phyloP scores from a whole-genome alignment of 257 asterid genomes.

The Sherardia arvensis region DNA sequence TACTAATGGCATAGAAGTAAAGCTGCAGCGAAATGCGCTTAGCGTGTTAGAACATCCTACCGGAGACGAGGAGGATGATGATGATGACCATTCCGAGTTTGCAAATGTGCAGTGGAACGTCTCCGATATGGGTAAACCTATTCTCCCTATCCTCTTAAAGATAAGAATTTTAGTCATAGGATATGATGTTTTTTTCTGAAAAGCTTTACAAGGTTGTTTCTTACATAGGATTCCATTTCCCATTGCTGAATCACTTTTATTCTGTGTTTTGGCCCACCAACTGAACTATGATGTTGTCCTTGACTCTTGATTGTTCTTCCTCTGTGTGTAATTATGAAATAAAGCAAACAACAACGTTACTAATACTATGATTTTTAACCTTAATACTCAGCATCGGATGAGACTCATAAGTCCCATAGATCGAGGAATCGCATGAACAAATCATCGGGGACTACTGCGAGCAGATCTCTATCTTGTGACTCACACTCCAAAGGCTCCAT shows the following conservation, averaged over 20 bases:
- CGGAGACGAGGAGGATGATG: slow-evolving; percentile 84
- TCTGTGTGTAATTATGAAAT: no score
- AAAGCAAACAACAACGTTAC: no score
- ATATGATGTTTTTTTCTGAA: neutral
- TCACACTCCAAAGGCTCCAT: slow-evolving; percentile 59
- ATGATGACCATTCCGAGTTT: slow-evolving; percentile 61
- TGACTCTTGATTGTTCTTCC: slow-evolving; percentile 10
- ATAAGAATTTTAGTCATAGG: neutral
- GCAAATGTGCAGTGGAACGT: slow-evolving; percentile 66
- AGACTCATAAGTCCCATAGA: slow-evolving; percentile 61
- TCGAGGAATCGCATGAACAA: slow-evolving; percentile 65
- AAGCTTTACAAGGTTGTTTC: slow-evolving; percentile 14
- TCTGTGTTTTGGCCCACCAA: slow-evolving; percentile 44
- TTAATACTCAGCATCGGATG: slow-evolving; percentile 76
- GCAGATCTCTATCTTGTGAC: slow-evolving; percentile 58
- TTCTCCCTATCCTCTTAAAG: neutral
- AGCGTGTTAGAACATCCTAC: slow-evolving; percentile 88
- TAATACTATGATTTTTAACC: no score
- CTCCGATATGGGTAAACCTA: slow-evolving; percentile 43
- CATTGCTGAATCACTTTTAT: slow-evolving; percentile 24
- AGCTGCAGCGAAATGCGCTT: slow-evolving; percentile 84
- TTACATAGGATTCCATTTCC: slow-evolving; percentile 53
- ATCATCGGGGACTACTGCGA: slow-evolving; percentile 40
- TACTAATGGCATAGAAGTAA: slow-evolving; percentile 89
- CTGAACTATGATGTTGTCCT: slow-evolving; percentile 19